These are phyloP conservation scores for Scheffersomyces insectosa DNA, from an alignment of 1,139 yeast genomes.

Conservation along the genomic window DNA sequence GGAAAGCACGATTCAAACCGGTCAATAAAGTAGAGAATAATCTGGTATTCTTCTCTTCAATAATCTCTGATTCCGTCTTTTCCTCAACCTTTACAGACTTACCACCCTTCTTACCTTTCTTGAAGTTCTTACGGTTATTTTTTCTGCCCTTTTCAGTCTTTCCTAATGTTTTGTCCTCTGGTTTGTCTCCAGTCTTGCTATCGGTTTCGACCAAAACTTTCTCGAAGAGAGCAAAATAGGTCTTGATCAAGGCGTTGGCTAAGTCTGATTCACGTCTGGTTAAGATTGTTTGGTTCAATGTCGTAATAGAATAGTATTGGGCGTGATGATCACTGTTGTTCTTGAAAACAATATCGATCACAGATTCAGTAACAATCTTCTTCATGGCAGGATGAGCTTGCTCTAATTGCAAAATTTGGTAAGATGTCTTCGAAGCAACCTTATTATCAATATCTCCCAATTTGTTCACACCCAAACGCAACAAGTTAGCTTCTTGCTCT, in stretches of 20 bases:
- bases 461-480: constrained; percentile 88
- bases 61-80: constrained; percentile 67
- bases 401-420: constrained; percentile 73
- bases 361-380: constrained; percentile 70
- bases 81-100: constrained; percentile 64
- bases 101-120: constrained; percentile 75
- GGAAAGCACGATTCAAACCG: constrained; percentile 95
- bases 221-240: constrained; percentile 86
- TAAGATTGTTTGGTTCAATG: constrained; percentile 90
- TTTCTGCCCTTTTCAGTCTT: constrained; percentile 50
- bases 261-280: constrained; percentile 72
- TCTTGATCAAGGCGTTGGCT: constrained; percentile 79
- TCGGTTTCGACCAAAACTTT: constrained; percentile 74
- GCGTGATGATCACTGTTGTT: constrained; percentile 81
- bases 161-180: constrained; percentile 39
- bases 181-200: constrained; percentile 36
- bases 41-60: constrained; percentile 83
- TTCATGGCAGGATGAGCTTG: constrained; percentile 98
- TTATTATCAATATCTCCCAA: constrained; percentile 91
- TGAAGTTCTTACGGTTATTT: constrained; percentile 52
- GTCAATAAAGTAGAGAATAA: constrained; percentile 89
- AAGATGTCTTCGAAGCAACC: constrained; percentile 88
- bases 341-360: constrained; percentile 78
- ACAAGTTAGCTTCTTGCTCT: constrained; percentile 91
- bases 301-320: constrained; percentile 81